Conservation (phyloP, 2,329 filamentous ascomycete genomes). For the Talaromyces sp. region DNA sequence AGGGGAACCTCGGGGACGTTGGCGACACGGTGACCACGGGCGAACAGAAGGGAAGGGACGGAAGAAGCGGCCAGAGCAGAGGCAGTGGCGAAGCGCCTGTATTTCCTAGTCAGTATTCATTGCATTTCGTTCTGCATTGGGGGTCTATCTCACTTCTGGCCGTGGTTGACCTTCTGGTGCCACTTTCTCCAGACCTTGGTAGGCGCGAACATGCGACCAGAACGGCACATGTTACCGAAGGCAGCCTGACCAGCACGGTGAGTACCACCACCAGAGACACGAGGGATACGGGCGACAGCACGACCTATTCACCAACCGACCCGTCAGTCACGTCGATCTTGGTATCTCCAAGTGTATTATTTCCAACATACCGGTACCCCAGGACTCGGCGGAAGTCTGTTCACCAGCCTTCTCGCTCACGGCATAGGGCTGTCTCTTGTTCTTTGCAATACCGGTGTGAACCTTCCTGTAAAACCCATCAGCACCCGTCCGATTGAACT, state of each 20-base stretch:
- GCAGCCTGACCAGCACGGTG: constrained; percentile 99
- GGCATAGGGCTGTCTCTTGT: constrained; percentile 98
- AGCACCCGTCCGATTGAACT: constrained; percentile 21
- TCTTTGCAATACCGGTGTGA: constrained; percentile 99
- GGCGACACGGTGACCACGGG: constrained; percentile 93
- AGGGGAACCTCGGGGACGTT: constrained; percentile 93
- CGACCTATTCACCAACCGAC: constrained; percentile 60
- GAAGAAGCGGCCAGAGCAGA: constrained; percentile 96
- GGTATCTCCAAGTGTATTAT: constrained; percentile 8
- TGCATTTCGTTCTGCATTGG: not conserved
- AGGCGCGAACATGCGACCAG: constrained; percentile 99
- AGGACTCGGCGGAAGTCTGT: constrained; percentile 99
- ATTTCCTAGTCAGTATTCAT: not conserved
- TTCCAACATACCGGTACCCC: constrained; percentile 85
- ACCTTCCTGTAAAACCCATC: constrained; percentile 54
- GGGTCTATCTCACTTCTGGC: constrained; percentile 70
- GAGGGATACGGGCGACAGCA: constrained; percentile 99
- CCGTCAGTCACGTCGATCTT: constrained; percentile 12
- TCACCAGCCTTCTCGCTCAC: constrained; percentile 99
- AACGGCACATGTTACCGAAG: constrained; percentile 99
- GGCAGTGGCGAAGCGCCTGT: constrained; percentile 87
- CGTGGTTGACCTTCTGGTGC: constrained; percentile 99
- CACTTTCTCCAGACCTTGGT: constrained; percentile 99
- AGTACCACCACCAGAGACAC: constrained; percentile 99
- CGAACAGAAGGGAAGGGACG: constrained; percentile 88